Conservation (phyloP, 345 rosid species). For the Tarenaya hassleriana region DNA sequence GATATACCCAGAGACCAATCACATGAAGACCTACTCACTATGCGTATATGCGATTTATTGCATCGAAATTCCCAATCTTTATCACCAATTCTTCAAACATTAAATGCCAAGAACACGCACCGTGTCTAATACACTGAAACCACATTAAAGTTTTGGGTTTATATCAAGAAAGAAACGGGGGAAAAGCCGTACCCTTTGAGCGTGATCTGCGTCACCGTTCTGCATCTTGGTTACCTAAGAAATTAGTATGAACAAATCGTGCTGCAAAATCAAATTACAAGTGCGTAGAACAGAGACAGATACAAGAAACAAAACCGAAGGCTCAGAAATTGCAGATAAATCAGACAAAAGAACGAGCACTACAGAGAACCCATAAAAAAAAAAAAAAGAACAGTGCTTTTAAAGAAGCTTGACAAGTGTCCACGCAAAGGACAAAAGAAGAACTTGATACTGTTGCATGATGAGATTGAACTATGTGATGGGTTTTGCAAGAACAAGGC, state of each 20-base stretch:
- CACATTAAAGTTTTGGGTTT: background rate
- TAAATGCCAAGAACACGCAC: too few species aligned
- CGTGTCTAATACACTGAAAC: background rate
- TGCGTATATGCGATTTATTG: background rate
- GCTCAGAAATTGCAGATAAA: background rate
- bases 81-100: too few species aligned
- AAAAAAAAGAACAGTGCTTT: too few species aligned
- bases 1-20: conserved; percentile 3
- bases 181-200: conserved; percentile 18
- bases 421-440: background rate
- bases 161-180: background rate
- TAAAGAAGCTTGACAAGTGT: conserved; percentile 6
- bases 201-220: conserved; percentile 21
- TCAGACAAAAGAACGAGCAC: conserved; percentile 3
- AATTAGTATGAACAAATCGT: conserved; percentile 2
- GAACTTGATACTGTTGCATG: conserved; percentile 9
- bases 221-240: conserved; percentile 26
- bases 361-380: conserved; percentile 6
- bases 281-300: background rate
- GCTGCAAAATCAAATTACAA: too few species aligned
- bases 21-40: too few species aligned
- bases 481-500: conserved; percentile 15
- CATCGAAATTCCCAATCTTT: background rate
- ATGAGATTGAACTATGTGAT: background rate
- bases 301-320: background rate